Evolutionary conservation across 2,329 filamentous ascomycete species (phyloP).

Genomic region (Trichoderma aggressivum): DNA sequence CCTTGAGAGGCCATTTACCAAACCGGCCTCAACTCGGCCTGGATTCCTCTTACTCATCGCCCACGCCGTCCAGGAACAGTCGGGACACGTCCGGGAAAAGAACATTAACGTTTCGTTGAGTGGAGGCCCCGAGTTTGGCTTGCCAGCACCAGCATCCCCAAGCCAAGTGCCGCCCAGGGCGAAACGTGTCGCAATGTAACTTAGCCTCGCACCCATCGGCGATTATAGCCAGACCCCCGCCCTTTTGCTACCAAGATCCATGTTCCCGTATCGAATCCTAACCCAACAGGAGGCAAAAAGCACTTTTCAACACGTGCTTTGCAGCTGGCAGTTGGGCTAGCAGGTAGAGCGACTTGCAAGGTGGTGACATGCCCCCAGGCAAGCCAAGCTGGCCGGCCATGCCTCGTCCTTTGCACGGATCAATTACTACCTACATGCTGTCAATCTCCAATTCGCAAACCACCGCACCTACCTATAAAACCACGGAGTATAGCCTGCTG

Average conservation of each 20-base stretch:
- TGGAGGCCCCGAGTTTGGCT: not conserved
- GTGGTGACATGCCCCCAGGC: not conserved
- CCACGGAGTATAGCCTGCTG: not conserved
- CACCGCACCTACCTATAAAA: too few relatives aligned
- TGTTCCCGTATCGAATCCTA: not conserved
- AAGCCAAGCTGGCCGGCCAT: not conserved
- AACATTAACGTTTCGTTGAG: not conserved
- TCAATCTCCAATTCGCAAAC: too few relatives aligned
- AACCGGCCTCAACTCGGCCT: not conserved
- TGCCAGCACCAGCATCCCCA: not conserved
- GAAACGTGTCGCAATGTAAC: slow-evolving; percentile 20
- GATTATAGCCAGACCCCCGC: slow-evolving; percentile 18
- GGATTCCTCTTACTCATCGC: not conserved
- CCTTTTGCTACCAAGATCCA: not conserved
- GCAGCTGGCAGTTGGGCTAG: not conserved
- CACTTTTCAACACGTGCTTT: slow-evolving; percentile 6
- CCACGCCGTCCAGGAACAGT: not conserved
- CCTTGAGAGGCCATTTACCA: not conserved
- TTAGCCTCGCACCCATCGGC: slow-evolving; percentile 11
- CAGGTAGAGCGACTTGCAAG: not conserved
- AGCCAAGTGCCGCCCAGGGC: slow-evolving; percentile 12
- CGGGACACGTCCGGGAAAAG: not conserved
- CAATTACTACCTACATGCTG: too few relatives aligned
- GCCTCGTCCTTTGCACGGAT: not conserved
- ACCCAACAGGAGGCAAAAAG: not conserved